Percentiles rank a stretch among this genome's conserved stretches.
Conservation (phyloP, 2,329 filamentous ascomycete species). For the Pestalotiopsis sp. region DNA sequence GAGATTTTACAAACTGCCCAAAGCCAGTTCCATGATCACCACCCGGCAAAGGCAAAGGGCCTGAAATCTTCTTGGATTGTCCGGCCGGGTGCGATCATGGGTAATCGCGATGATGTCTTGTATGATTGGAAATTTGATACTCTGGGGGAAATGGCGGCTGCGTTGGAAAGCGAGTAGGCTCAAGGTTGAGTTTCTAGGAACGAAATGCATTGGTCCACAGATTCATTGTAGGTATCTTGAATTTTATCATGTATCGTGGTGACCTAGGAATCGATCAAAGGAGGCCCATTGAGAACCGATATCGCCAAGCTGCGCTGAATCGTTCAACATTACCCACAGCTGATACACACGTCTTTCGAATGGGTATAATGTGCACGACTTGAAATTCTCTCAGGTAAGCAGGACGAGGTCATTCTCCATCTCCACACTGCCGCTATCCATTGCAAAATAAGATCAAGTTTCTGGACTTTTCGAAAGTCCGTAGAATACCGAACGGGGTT, state of each 20-base stretch:
- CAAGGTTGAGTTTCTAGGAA: no score
- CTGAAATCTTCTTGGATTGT: slow-evolving; percentile 63
- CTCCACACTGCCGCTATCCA: not conserved
- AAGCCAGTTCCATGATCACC: slow-evolving; percentile 72
- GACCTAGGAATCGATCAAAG: no score
- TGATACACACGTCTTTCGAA: no score
- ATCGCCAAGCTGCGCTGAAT: no score
- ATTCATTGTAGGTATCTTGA: no score
- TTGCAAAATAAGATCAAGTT: not conserved
- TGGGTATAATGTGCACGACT: no score
- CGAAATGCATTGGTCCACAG: no score
- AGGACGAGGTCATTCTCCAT: no score
- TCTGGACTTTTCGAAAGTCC: not conserved
- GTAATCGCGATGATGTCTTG: slow-evolving; percentile 37
- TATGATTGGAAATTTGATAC: slow-evolving; percentile 62
- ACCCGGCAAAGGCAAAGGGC: slow-evolving; percentile 61
- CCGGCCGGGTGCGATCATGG: slow-evolving; percentile 41
- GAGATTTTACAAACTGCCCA: slow-evolving; percentile 62
- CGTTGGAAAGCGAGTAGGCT: slow-evolving; percentile 39
- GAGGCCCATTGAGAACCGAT: no score
- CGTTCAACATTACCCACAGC: no score
- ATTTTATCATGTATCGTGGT: no score
- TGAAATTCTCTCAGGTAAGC: no score
- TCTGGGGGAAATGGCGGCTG: slow-evolving; percentile 62
- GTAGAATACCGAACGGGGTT: not conserved